Percentiles rank a stretch among this genome's conserved stretches.
phyloP scores from a whole-genome alignment of 2,329 filamentous ascomycete species.

The Aspergillus vadensis region DNA sequence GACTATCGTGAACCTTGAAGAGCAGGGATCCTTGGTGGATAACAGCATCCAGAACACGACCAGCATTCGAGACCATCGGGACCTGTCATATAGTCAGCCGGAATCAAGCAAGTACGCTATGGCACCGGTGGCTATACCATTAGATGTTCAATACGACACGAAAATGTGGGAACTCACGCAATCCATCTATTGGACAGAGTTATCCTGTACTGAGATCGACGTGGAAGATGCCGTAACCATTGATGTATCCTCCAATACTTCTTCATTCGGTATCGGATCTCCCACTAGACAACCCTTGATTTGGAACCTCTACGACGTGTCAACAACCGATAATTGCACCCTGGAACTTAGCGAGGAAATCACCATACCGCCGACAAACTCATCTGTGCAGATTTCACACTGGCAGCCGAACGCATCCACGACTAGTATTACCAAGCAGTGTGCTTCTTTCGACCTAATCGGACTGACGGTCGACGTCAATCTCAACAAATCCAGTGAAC shows the following conservation, averaged over 20 bases:
- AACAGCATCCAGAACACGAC: not conserved
- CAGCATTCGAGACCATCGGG: not conserved
- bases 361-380: conserved; percentile 2
- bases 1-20: conserved; percentile 1
- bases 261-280: not conserved
- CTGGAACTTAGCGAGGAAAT: conserved; percentile 4
- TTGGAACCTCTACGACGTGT: not conserved
- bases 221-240: not conserved
- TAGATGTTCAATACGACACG: conserved; percentile 4
- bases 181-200: conserved; percentile 11
- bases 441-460: conserved; percentile 3
- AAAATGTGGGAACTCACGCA: conserved; percentile 11
- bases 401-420: conserved; percentile 4
- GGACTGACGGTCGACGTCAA: not conserved
- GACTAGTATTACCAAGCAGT: not conserved
- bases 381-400: not conserved
- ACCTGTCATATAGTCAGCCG: not conserved
- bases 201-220: conserved; percentile 1
- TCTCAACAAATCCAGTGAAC: not conserved
- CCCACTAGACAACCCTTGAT: not conserved
- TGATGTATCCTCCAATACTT: not conserved
- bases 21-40: not conserved
- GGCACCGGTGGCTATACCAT: conserved; percentile 8
- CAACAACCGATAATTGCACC: not conserved
- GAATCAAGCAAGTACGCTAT: conserved; percentile 8